A percentile compares a stretch with the other conserved stretches of the same genome.
Evolutionary conservation across 805 yeast species (phyloP).

Genomic region (Kodamaea kakaduensis): DNA sequence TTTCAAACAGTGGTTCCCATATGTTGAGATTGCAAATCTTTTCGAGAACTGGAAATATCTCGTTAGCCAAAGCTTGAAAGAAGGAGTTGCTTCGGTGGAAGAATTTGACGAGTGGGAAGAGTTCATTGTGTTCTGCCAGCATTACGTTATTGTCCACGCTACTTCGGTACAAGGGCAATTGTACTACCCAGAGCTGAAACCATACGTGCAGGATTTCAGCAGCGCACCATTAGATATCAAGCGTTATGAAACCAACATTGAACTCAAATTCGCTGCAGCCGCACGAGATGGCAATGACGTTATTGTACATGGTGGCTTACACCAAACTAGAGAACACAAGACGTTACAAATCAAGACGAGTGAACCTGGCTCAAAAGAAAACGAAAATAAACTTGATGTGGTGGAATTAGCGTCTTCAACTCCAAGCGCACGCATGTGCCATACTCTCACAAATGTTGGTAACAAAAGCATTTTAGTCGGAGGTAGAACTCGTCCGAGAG

Average conservation of each 20-base stretch:
- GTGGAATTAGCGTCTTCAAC: too few relatives aligned
- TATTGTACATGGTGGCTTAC: constrained; percentile 40
- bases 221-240: constrained; percentile 1
- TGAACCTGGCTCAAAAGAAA: not conserved
- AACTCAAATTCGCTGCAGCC: constrained; percentile 44
- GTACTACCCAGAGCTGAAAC: not conserved
- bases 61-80: constrained; percentile 36
- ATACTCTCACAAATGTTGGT: constrained; percentile 40
- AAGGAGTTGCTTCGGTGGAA: constrained; percentile 48
- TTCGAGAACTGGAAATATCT: constrained; percentile 53
- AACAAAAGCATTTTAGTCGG: constrained; percentile 45
- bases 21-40: constrained; percentile 52
- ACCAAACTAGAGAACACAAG: constrained; percentile 24
- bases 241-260: constrained; percentile 10
- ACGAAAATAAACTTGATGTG: constrained; percentile 9
- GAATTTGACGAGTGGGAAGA: constrained; percentile 85
- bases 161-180: constrained; percentile 29
- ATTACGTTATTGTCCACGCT: constrained; percentile 67
- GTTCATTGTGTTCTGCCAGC: constrained; percentile 69
- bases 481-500: constrained; percentile 63
- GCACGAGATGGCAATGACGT: constrained; percentile 17
- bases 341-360: constrained; percentile 3
- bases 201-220: not conserved
- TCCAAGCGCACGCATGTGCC: constrained; percentile 55
- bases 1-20: constrained; percentile 46